Base-by-base conservation (phyloP, 768 basidiomycete species). In the Russula foetens region DNA sequence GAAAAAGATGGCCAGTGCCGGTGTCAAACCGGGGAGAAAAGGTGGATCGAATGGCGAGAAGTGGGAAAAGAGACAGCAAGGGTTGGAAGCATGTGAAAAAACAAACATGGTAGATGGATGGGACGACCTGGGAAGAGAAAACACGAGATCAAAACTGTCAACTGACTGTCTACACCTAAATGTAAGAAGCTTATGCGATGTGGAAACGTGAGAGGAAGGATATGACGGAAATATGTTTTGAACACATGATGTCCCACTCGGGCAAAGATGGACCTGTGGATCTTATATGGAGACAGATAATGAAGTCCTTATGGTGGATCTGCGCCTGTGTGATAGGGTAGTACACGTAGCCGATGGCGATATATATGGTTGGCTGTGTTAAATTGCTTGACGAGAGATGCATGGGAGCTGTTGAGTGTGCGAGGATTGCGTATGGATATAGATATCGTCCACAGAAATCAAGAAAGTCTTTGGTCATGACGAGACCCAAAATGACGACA, bases 201-300 rank as follows among this genome's bases (percentile, higher is more conserved):
- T 38, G 23, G n/a, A 12, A 53, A 9, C 23, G 11, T 38, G 26
- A 39, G 21, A n/a, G 26, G 14, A 53, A 39, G 31, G 57, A 38
- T 43, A 47, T 31, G 41, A 38, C 35, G 14, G 58, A 31, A 29
- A 52, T 50, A 52, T 56, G 24, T 23, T 56, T 51, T 39, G 19
- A 52, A 33, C 26, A 57, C 43, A 58, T 17, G 28, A 21, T 46
- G 56, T 35, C 54, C 56, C 26, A 31, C 54, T 39, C 7, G 48
- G 31, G 47, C 46, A 44, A 33, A 41, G 44, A 47, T 47, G 28
- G 51, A 53, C 35, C 31, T n/a, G 41, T 50, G 21, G 39, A 38
- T 17, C 41, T 41, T 31, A 57, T 62, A 57, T 57, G 38, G 31
- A 58, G 50, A 62, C 60, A 62, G 51, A 53, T 62, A 33, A 50